phyloP scores from a whole-genome alignment of 1,284 basidiomycete genomes.

The Irpex rosettiformis region DNA sequence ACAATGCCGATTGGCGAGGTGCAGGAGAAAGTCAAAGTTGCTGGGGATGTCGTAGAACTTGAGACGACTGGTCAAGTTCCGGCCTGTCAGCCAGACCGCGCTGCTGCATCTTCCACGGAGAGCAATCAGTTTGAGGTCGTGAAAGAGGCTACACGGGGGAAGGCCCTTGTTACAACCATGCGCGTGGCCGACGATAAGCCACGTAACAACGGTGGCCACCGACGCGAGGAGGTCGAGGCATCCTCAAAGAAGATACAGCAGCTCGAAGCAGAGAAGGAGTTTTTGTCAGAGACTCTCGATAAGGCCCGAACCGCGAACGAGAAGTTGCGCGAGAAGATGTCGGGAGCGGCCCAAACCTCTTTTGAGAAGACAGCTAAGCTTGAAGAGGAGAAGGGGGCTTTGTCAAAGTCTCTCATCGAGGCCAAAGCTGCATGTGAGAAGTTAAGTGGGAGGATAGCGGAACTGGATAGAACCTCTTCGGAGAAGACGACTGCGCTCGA shows the following conservation, averaged over 20 bases:
- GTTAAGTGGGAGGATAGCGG: no score
- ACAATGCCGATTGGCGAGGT: no score
- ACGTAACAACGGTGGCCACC: neutral
- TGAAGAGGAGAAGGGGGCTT: neutral
- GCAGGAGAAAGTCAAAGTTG: no score
- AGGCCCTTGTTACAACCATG: neutral
- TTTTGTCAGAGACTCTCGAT: slow-evolving; percentile 41
- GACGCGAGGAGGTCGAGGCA: neutral
- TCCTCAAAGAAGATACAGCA: neutral
- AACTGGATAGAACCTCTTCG: neutral
- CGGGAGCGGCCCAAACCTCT: slow-evolving; percentile 37
- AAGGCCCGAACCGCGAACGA: slow-evolving; percentile 37
- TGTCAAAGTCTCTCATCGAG: no score
- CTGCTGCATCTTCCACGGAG: neutral
- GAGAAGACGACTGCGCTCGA: neutral
- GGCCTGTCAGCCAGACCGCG: no score
- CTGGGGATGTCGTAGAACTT: neutral
- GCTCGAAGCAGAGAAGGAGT: neutral
- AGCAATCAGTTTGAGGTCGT: neutral
- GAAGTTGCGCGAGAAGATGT: slow-evolving; percentile 50
- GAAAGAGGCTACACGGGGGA: neutral
- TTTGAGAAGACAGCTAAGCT: neutral
- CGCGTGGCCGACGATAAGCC: neutral
- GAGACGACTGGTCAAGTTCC: neutral
- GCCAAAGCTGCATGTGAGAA: no score